Percentiles rank a stretch among this genome's conserved stretches.
Conservation (phyloP, 2,329 filamentous ascomycete species). For the Nemania sp. region DNA sequence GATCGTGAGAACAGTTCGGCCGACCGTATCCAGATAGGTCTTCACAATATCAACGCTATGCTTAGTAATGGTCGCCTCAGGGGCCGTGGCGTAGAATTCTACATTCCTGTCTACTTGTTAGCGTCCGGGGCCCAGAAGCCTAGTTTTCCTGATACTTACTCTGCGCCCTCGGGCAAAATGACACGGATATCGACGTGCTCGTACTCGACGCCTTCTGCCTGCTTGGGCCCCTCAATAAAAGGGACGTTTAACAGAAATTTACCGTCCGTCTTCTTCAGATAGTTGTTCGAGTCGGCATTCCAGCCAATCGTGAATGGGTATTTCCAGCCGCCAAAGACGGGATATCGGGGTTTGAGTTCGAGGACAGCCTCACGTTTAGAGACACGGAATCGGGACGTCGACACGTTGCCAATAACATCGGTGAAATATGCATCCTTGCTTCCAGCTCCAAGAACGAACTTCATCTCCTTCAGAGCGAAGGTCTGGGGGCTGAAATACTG, state of each 20-base stretch:
- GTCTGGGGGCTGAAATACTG: slow-evolving; percentile 77
- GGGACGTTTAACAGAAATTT: slow-evolving; percentile 88
- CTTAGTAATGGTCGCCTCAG: slow-evolving; percentile 61
- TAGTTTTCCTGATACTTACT: slow-evolving; percentile 56
- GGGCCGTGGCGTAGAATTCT: slow-evolving; percentile 74
- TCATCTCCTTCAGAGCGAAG: slow-evolving; percentile 79
- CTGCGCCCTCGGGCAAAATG: slow-evolving; percentile 87
- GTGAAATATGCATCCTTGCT: slow-evolving; percentile 90
- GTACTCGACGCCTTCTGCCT: slow-evolving; percentile 83
- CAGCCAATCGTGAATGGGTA: slow-evolving; percentile 96
- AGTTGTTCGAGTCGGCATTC: slow-evolving; percentile 82
- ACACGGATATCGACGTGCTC: slow-evolving; percentile 78
- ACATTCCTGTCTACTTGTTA: slow-evolving; percentile 69
- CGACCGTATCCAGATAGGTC: slow-evolving; percentile 92
- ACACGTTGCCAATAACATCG: slow-evolving; percentile 95
- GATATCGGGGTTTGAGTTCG: slow-evolving; percentile 91
- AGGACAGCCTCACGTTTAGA: slow-evolving; percentile 78
- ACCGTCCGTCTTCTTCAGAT: slow-evolving; percentile 67
- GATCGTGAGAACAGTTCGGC: slow-evolving; percentile 79
- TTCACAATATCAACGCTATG: slow-evolving; percentile 67
- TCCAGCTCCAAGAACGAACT: slow-evolving; percentile 76
- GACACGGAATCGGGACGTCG: slow-evolving; percentile 83
- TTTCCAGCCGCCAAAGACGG: slow-evolving; percentile 97
- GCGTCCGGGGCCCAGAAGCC: slow-evolving; percentile 41
- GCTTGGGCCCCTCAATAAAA: slow-evolving; percentile 89